These are phyloP conservation scores for Lipomyces starkeyi DNA, from an alignment of 805 yeast species.

Conservation along the genomic window DNA sequence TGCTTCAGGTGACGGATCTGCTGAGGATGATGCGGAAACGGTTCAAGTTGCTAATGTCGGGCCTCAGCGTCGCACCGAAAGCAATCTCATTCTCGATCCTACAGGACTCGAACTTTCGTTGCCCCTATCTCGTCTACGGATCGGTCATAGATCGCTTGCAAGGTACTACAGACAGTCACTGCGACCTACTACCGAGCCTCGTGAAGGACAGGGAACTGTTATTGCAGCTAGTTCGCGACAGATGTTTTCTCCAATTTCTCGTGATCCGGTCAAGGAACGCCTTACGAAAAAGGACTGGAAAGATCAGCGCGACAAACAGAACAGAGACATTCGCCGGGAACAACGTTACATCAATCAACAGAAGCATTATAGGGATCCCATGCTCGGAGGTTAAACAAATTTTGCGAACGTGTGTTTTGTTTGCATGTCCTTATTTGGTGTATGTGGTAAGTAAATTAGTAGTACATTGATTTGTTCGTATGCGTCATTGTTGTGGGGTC, in stretches of 20 bases:
- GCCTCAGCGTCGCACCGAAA: constrained; percentile 26
- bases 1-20: constrained; percentile 48
- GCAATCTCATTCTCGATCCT: constrained; percentile 54
- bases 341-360: constrained; percentile 79
- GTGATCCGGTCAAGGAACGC: constrained; percentile 49
- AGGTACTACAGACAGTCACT: constrained; percentile 73
- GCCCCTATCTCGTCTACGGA: constrained; percentile 71
- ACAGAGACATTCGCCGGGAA: constrained; percentile 55
- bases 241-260: constrained; percentile 26
- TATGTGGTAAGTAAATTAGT: background rate
- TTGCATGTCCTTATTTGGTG: background rate
- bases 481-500: background rate
- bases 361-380: constrained; percentile 79
- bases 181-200: constrained; percentile 55
- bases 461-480: background rate
- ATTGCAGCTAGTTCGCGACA: constrained; percentile 57
- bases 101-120: constrained; percentile 70
- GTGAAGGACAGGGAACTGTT: constrained; percentile 75
- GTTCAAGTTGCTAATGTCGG: constrained; percentile 7
- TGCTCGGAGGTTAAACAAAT: constrained; percentile 48
- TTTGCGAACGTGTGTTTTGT: background rate
- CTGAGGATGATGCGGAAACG: constrained; percentile 43
- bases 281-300: constrained; percentile 64
- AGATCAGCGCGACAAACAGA: constrained; percentile 58
- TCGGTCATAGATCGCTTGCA: constrained; percentile 80